phyloP scores from a whole-genome alignment of 1,139 yeast genomes.

The Barnettozyma hawaiiensis region DNA sequence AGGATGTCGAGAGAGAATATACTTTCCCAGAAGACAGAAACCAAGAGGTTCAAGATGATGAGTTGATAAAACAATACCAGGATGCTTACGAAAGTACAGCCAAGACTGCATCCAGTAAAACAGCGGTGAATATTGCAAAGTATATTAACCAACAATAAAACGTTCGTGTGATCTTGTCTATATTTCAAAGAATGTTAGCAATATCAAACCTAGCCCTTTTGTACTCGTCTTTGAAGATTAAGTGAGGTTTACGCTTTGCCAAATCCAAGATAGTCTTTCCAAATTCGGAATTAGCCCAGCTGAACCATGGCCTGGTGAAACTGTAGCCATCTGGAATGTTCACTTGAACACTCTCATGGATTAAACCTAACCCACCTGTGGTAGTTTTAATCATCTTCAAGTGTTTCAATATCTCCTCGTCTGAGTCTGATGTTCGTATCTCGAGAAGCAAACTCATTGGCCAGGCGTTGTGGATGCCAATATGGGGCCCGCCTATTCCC shows the following conservation, averaged over 20 bases:
- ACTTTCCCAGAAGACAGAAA: slow-evolving; percentile 68
- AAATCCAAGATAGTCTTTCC: slow-evolving; percentile 76
- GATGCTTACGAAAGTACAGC: slow-evolving; percentile 63
- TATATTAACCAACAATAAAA: slow-evolving; percentile 42
- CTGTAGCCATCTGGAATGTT: slow-evolving; percentile 41
- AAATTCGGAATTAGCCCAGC: slow-evolving; percentile 92
- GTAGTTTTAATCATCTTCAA: slow-evolving; percentile 49
- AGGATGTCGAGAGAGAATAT: slow-evolving; percentile 47
- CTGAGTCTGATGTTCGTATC: slow-evolving; percentile 70
- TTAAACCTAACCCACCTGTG: slow-evolving; percentile 71
- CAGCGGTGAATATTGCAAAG: slow-evolving; percentile 67
- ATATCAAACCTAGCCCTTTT: slow-evolving; percentile 18
- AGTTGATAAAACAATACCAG: slow-evolving; percentile 66
- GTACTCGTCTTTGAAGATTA: slow-evolving; percentile 50
- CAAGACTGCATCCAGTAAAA: slow-evolving; percentile 53
- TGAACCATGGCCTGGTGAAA: slow-evolving; percentile 81
- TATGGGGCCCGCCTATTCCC: slow-evolving; percentile 90
- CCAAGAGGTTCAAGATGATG: slow-evolving; percentile 54
- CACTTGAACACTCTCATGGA: slow-evolving; percentile 81
- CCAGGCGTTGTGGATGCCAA: slow-evolving; percentile 80
- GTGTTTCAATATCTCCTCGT: slow-evolving; percentile 52
- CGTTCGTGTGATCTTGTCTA: neutral
- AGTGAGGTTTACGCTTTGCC: slow-evolving; percentile 68
- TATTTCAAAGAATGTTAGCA: neutral
- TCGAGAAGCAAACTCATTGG: slow-evolving; percentile 77